Conservation (phyloP, 2,329 filamentous ascomycete genomes). For the Scolecobasidium constrictum region DNA sequence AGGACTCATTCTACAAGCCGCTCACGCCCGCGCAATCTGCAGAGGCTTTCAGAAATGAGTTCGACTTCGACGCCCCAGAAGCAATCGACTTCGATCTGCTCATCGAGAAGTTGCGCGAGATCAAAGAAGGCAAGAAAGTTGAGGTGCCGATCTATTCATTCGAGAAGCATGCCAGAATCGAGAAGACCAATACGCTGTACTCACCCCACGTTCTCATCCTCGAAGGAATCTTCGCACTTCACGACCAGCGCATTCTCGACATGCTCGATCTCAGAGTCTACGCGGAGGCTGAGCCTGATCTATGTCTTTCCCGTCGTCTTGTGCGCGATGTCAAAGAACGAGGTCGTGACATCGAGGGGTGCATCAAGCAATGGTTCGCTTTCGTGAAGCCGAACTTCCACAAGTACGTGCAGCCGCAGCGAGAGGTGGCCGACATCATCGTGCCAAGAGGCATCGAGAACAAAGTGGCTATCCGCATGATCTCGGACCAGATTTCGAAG, state of each 20-base stretch:
- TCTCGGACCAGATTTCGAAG: conserved; percentile 83
- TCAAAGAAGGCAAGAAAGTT: conserved; percentile 88
- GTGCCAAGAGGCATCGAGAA: conserved; percentile 94
- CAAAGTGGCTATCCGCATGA: conserved; percentile 86
- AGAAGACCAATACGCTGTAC: conserved; percentile 79
- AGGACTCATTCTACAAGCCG: conserved; percentile 98
- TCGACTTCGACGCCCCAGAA: conserved; percentile 89
- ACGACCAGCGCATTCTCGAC: conserved; percentile 75
- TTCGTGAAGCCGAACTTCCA: conserved; percentile 97
- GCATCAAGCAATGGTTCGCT: conserved; percentile 94
- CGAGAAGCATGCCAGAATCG: conserved; percentile 71
- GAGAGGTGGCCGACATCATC: conserved; percentile 83
- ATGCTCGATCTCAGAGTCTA: conserved; percentile 90
- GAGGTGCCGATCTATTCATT: conserved; percentile 96
- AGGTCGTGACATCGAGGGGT: conserved; percentile 84
- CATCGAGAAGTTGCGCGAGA: conserved; percentile 65
- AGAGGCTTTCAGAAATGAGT: conserved; percentile 79
- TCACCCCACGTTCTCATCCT: conserved; percentile 92
- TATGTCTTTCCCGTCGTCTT: conserved; percentile 83
- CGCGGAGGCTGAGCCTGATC: conserved; percentile 89
- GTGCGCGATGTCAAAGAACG: conserved; percentile 81
- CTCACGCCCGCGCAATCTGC: conserved; percentile 68
- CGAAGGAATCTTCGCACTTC: conserved; percentile 91
- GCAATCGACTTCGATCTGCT: conserved; percentile 91
- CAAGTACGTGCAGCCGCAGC: conserved; percentile 85